Base-by-base conservation (phyloP, 2,329 filamentous ascomycete genomes). In the Pyrenophora graminea region DNA sequence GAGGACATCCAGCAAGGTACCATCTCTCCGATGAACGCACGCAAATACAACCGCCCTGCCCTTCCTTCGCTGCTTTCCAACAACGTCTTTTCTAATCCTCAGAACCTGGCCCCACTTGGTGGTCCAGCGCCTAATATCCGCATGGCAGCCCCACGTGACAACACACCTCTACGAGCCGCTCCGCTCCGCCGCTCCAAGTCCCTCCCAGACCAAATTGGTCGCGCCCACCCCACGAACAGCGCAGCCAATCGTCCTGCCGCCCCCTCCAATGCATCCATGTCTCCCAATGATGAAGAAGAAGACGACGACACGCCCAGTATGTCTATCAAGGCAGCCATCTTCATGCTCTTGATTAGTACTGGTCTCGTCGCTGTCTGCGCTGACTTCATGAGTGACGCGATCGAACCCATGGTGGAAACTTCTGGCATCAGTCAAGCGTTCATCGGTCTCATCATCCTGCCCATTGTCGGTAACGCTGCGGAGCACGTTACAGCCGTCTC, bases 401-500 rank as follows among this genome's bases (percentile, higher is more conserved):
- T 92, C 59, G 83, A 88, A 45, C 79, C 79, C 5, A 85, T 92
- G 71, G 84, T 88, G 2, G 74, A 77, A 15, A 72, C 77, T 3
- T 85, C 83, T 12, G 75, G 74, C 10, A 77, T 92, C 52, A 88
- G 82, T 55, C 81, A 89, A 66, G 87, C 88, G 30, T 92, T 93
- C 58, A 86, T 92, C 55, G 89, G 89, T 63, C 80, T 92, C 9
- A 91, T 93, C 62, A 84, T 93, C 45, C 77, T 93, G 4, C 89
- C 89, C 7, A 91, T 92, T 62, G 89, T 91, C n/a, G 88, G 89
- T 33, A 92, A 92, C 63, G 89, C 89, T 2, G 89, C 88, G 12
- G 89, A 92, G 75, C 89, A 92, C 77, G 87, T 89, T 17, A 91
- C 89, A 0, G 89, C 89, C 6, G 88, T 92, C 46, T 89, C 85